Base-by-base conservation (phyloP, 2,329 filamentous ascomycete genomes). In the Ophiocordyceps camponoti-leonardi region DNA sequence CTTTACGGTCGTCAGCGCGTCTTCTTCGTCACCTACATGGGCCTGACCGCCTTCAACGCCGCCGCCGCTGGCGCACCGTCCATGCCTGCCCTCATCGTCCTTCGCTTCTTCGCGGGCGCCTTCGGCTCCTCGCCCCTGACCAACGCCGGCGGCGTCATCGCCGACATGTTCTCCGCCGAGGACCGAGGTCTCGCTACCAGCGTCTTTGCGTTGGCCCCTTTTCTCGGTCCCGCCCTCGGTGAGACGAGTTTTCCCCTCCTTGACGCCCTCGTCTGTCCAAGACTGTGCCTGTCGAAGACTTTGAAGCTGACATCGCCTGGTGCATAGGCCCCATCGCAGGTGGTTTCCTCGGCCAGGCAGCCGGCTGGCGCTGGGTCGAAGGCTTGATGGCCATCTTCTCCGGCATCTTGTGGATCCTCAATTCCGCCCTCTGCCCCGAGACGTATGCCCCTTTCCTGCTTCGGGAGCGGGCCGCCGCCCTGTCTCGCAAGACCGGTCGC, bases 21-120 rank as follows among this genome's bases (percentile, higher is more conserved):
- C 18, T 79, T 81, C 55, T 68, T 75, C 51, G 59, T 67, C 46
- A 78, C 75, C 4, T 79, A 79, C 53, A 59, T 69, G 45, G 65
- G 67, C 13, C 67, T 82, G 47, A 72, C 73, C 2, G 70, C 69
- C 1, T 83, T 84, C 56, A 80, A 75, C 52, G 75, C 71, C 20
- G 79, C 68, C 5, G 68, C 67, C 18, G 72, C 75, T 2, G 78
- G 71, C 10, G 64, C 72, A 0, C 62, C 73, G 47, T 77, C 72
- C 51, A 75, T 80, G 48, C 64, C 64, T 43, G 72, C 73, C 1
- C 63, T 86, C 2, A 61, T 85, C 30, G 68, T 82, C n/a, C 65
- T 83, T 37, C 73, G 81, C n/a, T 84, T 84, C 61, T 72, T 85
- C 45, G 73, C 74, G 20, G 77, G 78, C 37, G 61, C 72, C 8